Percentiles rank a stretch among this genome's conserved stretches.
Evolutionary conservation across 2,329 filamentous ascomycete species (phyloP).

Genomic region (Amauroascus verrucosus): DNA sequence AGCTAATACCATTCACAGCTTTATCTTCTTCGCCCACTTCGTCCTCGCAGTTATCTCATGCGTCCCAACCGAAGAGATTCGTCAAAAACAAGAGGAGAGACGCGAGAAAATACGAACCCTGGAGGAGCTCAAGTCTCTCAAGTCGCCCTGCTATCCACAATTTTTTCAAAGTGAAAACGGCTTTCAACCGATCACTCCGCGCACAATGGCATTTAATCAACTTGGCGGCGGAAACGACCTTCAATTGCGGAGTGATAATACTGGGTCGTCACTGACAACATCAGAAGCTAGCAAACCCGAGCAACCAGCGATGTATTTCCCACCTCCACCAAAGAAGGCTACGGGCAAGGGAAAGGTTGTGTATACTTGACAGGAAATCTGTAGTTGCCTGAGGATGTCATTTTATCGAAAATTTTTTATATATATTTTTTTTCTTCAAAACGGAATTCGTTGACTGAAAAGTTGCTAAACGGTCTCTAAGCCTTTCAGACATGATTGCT

Average conservation of each 20-base stretch:
- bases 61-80: slow-evolving; percentile 34
- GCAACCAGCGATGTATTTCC: slow-evolving; percentile 30
- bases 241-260: slow-evolving; percentile 30
- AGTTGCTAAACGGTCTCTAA: too few relatives aligned
- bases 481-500: too few relatives aligned
- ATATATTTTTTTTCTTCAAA: not conserved
- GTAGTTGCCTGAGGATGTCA: not conserved
- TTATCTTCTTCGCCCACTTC: slow-evolving; percentile 42
- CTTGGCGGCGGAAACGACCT: slow-evolving; percentile 32
- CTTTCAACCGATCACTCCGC: slow-evolving; percentile 33
- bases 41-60: slow-evolving; percentile 40
- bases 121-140: slow-evolving; percentile 28
- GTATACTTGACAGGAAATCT: not conserved
- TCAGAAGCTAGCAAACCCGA: slow-evolving; percentile 14
- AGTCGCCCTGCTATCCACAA: slow-evolving; percentile 29
- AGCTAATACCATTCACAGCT: slow-evolving; percentile 25
- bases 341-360: not conserved
- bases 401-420: not conserved
- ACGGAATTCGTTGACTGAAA: too few relatives aligned
- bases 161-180: slow-evolving; percentile 18
- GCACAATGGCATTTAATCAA: slow-evolving; percentile 35
- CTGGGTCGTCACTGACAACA: slow-evolving; percentile 12
- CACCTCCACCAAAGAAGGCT: slow-evolving; percentile 36
- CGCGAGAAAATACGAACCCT: slow-evolving; percentile 27
- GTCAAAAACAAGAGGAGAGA: slow-evolving; percentile 20